phyloP scores from a whole-genome alignment of 2,329 filamentous ascomycete genomes.

The Talaromyces sp. region DNA sequence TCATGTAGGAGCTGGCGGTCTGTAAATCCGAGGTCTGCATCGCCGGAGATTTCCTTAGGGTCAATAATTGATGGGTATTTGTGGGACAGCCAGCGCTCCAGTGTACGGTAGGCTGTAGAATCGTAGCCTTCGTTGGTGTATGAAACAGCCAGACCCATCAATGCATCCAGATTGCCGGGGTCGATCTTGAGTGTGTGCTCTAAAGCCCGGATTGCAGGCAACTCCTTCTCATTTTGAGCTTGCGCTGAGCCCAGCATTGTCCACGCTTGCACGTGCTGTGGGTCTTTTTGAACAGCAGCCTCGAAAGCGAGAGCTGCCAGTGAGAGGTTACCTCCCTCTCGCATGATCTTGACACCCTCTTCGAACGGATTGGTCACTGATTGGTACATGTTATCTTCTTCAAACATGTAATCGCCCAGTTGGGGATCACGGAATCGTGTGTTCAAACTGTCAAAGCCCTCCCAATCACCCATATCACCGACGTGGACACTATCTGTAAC shows the following conservation, averaged over 20 bases:
- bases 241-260: constrained; percentile 88
- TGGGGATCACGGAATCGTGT: constrained; percentile 74
- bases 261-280: constrained; percentile 89
- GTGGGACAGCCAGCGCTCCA: constrained; percentile 94
- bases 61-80: constrained; percentile 86
- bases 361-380: constrained; percentile 83
- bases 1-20: constrained; percentile 88
- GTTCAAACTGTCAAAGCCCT: constrained; percentile 70
- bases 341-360: constrained; percentile 90
- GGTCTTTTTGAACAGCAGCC: constrained; percentile 87
- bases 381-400: constrained; percentile 88
- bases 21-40: constrained; percentile 88
- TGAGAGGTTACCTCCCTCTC: constrained; percentile 89
- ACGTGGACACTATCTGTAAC: constrained; percentile 55
- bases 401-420: constrained; percentile 89
- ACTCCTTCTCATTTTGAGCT: constrained; percentile 98
- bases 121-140: constrained; percentile 99
- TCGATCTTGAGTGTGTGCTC: constrained; percentile 90
- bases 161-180: constrained; percentile 79
- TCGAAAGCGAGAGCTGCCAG: constrained; percentile 94
- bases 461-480: constrained; percentile 80
- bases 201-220: constrained; percentile 88
- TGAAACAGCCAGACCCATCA: constrained; percentile 94
- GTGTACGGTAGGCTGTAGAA: constrained; percentile 90
- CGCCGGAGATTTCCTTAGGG: constrained; percentile 70